Conservation (phyloP, 768 basidiomycete species). For the Trametes cubensis region DNA sequence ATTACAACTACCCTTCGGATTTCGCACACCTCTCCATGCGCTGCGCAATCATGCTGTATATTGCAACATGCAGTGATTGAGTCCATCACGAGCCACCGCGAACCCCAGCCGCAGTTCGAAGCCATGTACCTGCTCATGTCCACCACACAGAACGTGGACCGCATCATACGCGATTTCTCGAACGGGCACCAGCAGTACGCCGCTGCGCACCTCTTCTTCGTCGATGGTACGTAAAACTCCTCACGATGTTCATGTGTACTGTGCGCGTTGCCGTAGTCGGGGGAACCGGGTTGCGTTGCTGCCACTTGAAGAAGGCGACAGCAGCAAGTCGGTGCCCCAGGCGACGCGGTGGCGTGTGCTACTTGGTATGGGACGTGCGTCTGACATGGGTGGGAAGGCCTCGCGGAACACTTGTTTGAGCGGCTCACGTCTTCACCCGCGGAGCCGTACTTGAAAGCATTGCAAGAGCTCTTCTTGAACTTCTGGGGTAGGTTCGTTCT, state of each 20-base stretch:
- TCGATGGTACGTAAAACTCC: conserved; percentile 65
- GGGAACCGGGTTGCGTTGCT: background rate
- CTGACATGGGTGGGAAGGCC: conserved; percentile 47
- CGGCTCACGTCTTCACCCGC: conserved; percentile 75
- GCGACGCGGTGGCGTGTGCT: background rate
- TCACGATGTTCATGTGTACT: background rate
- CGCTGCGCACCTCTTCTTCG: conserved; percentile 88
- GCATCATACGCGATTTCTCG: conserved; percentile 85
- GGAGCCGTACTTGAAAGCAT: conserved; percentile 69
- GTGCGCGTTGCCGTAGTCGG: background rate
- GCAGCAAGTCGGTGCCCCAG: background rate
- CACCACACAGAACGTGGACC: conserved; percentile 90
- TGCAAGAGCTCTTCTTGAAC: conserved; percentile 90
- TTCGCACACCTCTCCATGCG: too few species aligned
- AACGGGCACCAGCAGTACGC: conserved; percentile 70
- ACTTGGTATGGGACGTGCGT: background rate
- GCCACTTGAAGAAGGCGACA: background rate
- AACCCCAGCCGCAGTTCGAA: conserved; percentile 83
- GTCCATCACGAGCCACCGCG: conserved; percentile 79
- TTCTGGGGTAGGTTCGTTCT: conserved; percentile 74
- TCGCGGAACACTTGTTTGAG: conserved; percentile 78
- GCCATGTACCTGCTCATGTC: conserved; percentile 95
- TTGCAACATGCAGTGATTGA: conserved; percentile 75
- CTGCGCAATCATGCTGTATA: too few species aligned
- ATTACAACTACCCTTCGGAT: too few species aligned